phyloP scores from a whole-genome alignment of 1,139 yeast genomes.

The Barnettozyma hawaiiensis region DNA sequence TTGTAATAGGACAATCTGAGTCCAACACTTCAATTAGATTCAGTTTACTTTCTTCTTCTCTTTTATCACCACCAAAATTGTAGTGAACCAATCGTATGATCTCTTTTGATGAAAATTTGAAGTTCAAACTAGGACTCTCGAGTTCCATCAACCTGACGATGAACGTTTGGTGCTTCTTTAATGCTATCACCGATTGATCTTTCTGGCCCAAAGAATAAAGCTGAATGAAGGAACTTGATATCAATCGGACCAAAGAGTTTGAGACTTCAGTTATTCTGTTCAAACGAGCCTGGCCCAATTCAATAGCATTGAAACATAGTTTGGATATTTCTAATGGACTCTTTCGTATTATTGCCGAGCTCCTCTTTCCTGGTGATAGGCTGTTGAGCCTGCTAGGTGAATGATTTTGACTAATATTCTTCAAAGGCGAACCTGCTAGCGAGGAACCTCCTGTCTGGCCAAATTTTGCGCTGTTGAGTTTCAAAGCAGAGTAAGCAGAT shows the following conservation, averaged over 20 bases:
- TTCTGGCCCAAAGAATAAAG: constrained; percentile 15
- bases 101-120: constrained; percentile 10
- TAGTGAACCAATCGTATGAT: constrained; percentile 5
- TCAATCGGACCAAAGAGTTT: constrained; percentile 15
- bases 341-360: constrained; percentile 8
- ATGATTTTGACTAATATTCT: constrained; percentile 5
- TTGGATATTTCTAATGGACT: constrained; percentile 17
- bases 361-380: constrained; percentile 11
- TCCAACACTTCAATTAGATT: constrained; percentile 4
- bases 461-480: constrained; percentile 14
- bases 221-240: constrained; percentile 21
- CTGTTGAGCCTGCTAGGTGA: constrained; percentile 3
- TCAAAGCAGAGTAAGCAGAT: constrained; percentile 21
- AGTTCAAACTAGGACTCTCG: constrained; percentile 10
- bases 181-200: constrained; percentile 8
- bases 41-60: background rate
- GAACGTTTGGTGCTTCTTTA: constrained; percentile 18
- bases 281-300: constrained; percentile 16
- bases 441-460: constrained; percentile 16
- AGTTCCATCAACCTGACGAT: constrained; percentile 22
- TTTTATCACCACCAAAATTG: background rate
- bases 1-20: constrained; percentile 3
- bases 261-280: constrained; percentile 15
- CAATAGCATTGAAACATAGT: constrained; percentile 21
- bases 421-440: constrained; percentile 9